Conservation (phyloP, 768 basidiomycete genomes). For the Tephrocybe sp. region DNA sequence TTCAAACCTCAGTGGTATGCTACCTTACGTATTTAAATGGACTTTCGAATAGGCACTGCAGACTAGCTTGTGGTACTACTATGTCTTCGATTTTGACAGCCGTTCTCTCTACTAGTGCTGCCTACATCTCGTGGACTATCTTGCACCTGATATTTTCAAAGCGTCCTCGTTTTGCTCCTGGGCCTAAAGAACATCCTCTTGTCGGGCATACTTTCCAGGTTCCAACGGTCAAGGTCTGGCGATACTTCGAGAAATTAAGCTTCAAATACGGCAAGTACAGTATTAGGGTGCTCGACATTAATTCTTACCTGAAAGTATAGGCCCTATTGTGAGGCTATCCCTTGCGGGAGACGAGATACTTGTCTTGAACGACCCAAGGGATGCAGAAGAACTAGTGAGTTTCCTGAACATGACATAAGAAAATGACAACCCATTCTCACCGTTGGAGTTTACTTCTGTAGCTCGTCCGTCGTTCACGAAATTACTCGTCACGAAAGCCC, state of each 20-base stretch:
- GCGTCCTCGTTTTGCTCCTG: conserved; percentile 4
- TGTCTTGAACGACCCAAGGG: conserved; percentile 7
- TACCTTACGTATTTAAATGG: too few species aligned
- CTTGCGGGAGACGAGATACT: conserved; percentile 9
- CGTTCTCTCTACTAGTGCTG: too few species aligned
- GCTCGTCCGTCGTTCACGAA: conserved; percentile 7
- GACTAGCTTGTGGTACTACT: too few species aligned
- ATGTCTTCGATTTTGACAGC: too few species aligned
- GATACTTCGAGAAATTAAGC: conserved; percentile 10
- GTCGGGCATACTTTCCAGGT: conserved; percentile 12
- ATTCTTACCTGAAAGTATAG: not conserved
- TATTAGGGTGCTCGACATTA: not conserved
- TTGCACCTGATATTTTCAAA: not conserved
- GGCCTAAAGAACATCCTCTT: conserved; percentile 7
- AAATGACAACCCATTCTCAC: not conserved
- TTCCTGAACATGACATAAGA: too few species aligned
- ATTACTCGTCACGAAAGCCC: conserved; percentile 14
- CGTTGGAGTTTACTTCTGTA: not conserved
- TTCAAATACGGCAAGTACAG: conserved; percentile 1
- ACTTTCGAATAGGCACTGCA: too few species aligned
- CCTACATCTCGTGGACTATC: not conserved
- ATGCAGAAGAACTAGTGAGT: conserved; percentile 11
- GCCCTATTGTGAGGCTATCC: conserved; percentile 5
- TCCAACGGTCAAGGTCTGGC: conserved; percentile 8
- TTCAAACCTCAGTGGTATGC: too few species aligned